Evolutionary conservation across 495 filamentous ascomycete genomes (phyloP).

Genomic region (Parmelia sp.): DNA sequence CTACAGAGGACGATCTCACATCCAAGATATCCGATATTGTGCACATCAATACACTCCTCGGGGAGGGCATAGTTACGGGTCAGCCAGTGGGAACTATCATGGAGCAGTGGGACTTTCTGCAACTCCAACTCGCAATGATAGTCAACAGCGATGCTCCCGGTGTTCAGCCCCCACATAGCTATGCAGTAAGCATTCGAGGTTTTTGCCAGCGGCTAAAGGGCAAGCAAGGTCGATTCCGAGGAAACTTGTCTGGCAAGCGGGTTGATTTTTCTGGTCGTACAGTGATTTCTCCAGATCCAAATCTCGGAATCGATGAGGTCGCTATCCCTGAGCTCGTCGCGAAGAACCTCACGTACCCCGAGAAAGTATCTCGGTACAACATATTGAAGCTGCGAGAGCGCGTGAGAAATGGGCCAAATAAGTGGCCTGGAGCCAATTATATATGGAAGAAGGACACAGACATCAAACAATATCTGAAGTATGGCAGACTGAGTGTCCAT

Average conservation of each 20-base stretch:
- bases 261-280: constrained; percentile 97
- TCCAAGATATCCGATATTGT: constrained; percentile 92
- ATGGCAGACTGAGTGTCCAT: constrained; percentile 57
- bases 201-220: constrained; percentile 94
- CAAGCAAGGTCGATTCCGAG: constrained; percentile 94
- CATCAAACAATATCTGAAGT: constrained; percentile 68
- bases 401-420: constrained; percentile 62
- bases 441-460: constrained; percentile 65
- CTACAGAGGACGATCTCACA: constrained; percentile 93
- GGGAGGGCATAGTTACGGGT: constrained; percentile 70
- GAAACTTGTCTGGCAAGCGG: constrained; percentile 94
- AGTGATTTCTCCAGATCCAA: constrained; percentile 96
- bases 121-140: constrained; percentile 91
- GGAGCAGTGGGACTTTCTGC: constrained; percentile 97
- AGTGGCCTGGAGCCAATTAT: constrained; percentile 82
- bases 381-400: constrained; percentile 69
- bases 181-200: constrained; percentile 71
- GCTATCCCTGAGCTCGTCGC: constrained; percentile 85
- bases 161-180: constrained; percentile 59
- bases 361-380: constrained; percentile 75
- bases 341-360: constrained; percentile 90
- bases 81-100: constrained; percentile 81
- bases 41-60: constrained; percentile 75
- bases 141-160: constrained; percentile 96
- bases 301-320: constrained; percentile 87